Evolutionary conservation across 2,329 filamentous ascomycete genomes (phyloP).

Genomic region (Hypoxylon sp.): DNA sequence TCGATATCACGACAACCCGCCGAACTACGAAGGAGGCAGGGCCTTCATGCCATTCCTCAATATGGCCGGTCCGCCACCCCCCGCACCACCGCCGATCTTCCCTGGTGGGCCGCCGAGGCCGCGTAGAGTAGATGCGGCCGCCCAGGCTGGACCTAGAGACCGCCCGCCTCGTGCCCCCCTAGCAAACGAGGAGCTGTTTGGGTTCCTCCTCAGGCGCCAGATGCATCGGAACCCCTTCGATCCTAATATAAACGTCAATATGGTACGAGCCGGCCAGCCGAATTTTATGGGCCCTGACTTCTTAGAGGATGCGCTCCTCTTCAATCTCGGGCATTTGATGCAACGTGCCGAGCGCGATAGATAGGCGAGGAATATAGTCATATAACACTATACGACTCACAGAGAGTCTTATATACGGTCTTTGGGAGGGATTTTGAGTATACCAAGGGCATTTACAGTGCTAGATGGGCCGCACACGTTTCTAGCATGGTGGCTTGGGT

Average conservation of each 20-base stretch:
- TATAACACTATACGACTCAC: not conserved
- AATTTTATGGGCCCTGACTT: slow-evolving; percentile 18
- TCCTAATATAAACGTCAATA: slow-evolving; percentile 16
- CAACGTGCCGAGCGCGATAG: slow-evolving; percentile 19
- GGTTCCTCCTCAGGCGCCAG: slow-evolving; percentile 18
- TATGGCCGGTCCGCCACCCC: slow-evolving; percentile 3
- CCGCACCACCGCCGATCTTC: slow-evolving; percentile 7
- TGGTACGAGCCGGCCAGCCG: not conserved
- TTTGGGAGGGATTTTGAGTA: not conserved
- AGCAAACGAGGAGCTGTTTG: slow-evolving; percentile 6
- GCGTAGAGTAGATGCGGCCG: not conserved
- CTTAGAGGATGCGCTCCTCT: slow-evolving; percentile 24
- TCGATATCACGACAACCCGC: slow-evolving; percentile 46
- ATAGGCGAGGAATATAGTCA: not conserved
- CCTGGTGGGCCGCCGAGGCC: not conserved
- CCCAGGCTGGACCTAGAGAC: slow-evolving; percentile 4
- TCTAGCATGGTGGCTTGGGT: not conserved
- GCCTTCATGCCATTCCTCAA: slow-evolving; percentile 45
- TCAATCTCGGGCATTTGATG: slow-evolving; percentile 33
- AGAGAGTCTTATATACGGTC: not conserved
- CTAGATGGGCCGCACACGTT: not conserved
- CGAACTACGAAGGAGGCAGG: slow-evolving; percentile 49
- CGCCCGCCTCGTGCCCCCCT: slow-evolving; percentile 1
- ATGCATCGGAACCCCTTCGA: slow-evolving; percentile 20
- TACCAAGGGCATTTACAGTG: not conserved